Evolutionary conservation across 306 rosid species (phyloP), one percentile per base, ranked within the genome.

Genomic region (Cicer arietinum): DNA sequence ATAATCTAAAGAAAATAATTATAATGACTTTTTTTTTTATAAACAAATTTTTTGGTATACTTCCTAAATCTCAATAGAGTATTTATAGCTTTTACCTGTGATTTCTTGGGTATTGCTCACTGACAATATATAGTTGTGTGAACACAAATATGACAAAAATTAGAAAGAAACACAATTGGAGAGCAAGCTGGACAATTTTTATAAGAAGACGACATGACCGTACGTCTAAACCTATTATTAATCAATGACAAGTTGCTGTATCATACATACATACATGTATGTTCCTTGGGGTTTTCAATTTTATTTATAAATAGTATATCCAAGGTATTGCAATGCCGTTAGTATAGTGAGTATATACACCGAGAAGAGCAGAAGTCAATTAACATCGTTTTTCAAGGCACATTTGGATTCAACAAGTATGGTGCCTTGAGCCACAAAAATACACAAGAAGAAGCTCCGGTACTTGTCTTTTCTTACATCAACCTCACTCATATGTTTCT

Each of bases 401-500:
- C 11, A 22, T 1, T 50, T 50, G 71, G 12, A 58, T 40, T 53
- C 8, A 13, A 7, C 7, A 16, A 18, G 81, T 78, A 76, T 57
- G 75, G 47, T 44, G 74, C 90, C 82, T 90, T 76, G 92, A 88
- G 87, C 92, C 96, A 84, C 88, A 69, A 86, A 86, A 85, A 46
- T 78, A 41, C 70, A 30, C 18, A 11, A 58, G 61, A 56, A 22
- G 6, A 67, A 57, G 71, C 73, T 74, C 77, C 59, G 64, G 22
- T 61, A 11, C 60, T 77, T 81, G 75, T 71, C 67, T 2, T 65
- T 71, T 77, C 44, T 79, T 79, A 56, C 59, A 61, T 79, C 77
- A 76, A 76, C 85, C 79, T 61, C 81, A 81, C 79, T 77, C 77
- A 45, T 70, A 72, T 75, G 88, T 58, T 6, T 74, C 60, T 58